phyloP scores from a whole-genome alignment of 1,284 basidiomycete genomes.

The Trichosporon coremiiforme region DNA sequence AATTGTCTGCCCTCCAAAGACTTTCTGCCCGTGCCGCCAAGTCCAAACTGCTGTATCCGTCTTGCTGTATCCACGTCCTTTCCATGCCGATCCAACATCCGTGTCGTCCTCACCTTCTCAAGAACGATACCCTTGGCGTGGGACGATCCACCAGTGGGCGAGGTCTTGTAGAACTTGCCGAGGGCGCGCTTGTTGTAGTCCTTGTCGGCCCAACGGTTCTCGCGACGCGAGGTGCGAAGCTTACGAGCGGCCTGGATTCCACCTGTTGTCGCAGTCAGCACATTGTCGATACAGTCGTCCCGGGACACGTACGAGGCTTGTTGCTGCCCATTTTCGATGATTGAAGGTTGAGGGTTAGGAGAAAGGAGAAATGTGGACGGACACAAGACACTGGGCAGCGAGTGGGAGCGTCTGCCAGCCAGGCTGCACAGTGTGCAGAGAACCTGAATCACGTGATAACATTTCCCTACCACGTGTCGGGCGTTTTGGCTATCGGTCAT shows the following conservation, averaged over 20 bases:
- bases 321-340: conserved; percentile 14
- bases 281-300: not conserved
- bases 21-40: not conserved
- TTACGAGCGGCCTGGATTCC: conserved; percentile 99
- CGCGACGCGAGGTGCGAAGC: conserved; percentile 89
- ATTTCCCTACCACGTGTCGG: too few relatives aligned
- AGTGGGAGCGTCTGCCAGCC: too few relatives aligned
- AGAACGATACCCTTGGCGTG: conserved; percentile 99
- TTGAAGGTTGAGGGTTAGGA: conserved; percentile 13
- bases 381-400: too few relatives aligned
- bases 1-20: not conserved
- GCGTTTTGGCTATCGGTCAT: too few relatives aligned
- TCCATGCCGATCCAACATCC: not conserved
- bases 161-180: conserved; percentile 99
- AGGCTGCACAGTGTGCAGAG: too few relatives aligned
- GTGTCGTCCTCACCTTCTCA: conserved; percentile 70
- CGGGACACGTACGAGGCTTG: conserved; percentile 10
- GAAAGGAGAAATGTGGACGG: not conserved
- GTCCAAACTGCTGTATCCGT: not conserved
- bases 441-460: too few relatives aligned
- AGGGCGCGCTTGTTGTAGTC: conserved; percentile 99
- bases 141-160: conserved; percentile 97
- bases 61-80: not conserved
- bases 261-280: conserved; percentile 61
- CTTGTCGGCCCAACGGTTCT: conserved; percentile 99